phyloP scores from a whole-genome alignment of 1,284 basidiomycete species.

The Ustilago tritici region DNA sequence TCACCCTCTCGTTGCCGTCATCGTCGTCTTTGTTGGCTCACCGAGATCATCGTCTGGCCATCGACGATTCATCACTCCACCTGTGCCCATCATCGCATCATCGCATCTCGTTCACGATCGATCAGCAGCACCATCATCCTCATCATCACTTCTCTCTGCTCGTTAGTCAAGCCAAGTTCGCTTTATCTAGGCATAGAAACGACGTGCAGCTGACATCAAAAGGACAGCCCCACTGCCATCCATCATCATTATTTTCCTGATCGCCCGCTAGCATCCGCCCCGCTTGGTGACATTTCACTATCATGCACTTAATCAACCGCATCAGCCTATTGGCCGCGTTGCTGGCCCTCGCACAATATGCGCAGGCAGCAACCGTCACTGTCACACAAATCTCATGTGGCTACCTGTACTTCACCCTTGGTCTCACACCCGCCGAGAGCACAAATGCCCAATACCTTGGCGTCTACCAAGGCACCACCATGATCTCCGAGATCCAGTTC shows the following conservation, averaged over 20 bases:
- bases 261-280: neutral
- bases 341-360: constrained; percentile 25
- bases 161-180: neutral
- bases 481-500: constrained; percentile 31
- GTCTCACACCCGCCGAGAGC: constrained; percentile 27
- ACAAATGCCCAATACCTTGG: constrained; percentile 15
- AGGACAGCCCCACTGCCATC: neutral
- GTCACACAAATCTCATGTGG: constrained; percentile 39
- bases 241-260: neutral
- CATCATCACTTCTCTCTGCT: neutral
- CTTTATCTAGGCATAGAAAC: neutral
- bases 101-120: neutral
- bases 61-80: constrained; percentile 10
- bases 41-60: constrained; percentile 16
- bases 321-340: constrained; percentile 28
- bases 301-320: constrained; percentile 15
- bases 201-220: neutral
- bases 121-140: neutral
- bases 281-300: neutral
- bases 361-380: constrained; percentile 20
- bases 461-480: constrained; percentile 20
- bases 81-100: neutral
- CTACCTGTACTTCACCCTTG: constrained; percentile 31
- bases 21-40: neutral
- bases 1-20: neutral